Percentiles rank a stretch among this genome's conserved stretches.
phyloP scores from a whole-genome alignment of 768 basidiomycete genomes.

The Hypholoma sublateritium region DNA sequence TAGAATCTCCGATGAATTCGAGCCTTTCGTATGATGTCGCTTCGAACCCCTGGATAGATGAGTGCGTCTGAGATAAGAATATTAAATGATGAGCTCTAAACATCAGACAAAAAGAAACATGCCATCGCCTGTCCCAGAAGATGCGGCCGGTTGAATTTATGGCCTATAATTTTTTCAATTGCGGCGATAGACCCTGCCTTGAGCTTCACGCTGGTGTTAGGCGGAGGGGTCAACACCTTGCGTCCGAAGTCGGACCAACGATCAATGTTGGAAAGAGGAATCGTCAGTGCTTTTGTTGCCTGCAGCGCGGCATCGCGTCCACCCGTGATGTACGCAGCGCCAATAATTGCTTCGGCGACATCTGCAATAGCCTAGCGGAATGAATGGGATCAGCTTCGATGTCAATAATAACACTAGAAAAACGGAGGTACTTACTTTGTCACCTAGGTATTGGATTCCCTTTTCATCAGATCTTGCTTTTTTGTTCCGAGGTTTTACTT shows the following conservation, averaged over 20 bases:
- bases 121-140: slow-evolving; percentile 77
- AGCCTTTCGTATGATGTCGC: slow-evolving; percentile 69
- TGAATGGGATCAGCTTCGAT: neutral
- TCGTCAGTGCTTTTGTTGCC: slow-evolving; percentile 60
- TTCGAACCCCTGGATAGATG: slow-evolving; percentile 56
- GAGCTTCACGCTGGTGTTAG: slow-evolving; percentile 43
- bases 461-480: slow-evolving; percentile 33
- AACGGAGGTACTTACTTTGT: slow-evolving; percentile 55
- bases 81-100: neutral
- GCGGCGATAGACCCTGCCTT: slow-evolving; percentile 48
- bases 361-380: slow-evolving; percentile 70
- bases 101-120: slow-evolving; percentile 16
- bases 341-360: slow-evolving; percentile 82
- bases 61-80: slow-evolving; percentile 59
- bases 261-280: slow-evolving; percentile 63
- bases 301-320: slow-evolving; percentile 67
- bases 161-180: slow-evolving; percentile 65
- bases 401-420: neutral
- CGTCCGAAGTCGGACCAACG: slow-evolving; percentile 72
- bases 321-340: slow-evolving; percentile 75
- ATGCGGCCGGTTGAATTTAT: slow-evolving; percentile 59
- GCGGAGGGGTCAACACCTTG: slow-evolving; percentile 44
- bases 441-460: slow-evolving; percentile 57
- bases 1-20: slow-evolving; percentile 85
- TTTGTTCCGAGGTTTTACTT: slow-evolving; percentile 34